Evolutionary conservation across 768 basidiomycete species (phyloP).

Genomic region (Trametes villosa): DNA sequence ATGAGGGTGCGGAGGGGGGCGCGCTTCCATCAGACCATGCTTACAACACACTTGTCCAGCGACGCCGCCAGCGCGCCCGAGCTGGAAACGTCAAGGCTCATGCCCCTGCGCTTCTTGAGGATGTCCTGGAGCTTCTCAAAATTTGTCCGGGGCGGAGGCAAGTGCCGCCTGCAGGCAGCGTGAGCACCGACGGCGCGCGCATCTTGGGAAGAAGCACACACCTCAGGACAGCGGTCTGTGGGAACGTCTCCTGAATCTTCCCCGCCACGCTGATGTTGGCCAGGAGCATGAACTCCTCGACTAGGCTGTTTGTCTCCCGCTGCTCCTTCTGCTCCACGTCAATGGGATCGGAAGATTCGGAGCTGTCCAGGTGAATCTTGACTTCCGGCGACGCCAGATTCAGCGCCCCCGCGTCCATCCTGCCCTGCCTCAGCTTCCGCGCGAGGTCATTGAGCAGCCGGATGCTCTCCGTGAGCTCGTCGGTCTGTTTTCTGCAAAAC

Average conservation of each 20-base stretch:
- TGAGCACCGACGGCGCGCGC: conserved; percentile 1
- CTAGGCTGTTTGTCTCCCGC: conserved; percentile 92
- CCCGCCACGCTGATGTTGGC: conserved; percentile 94
- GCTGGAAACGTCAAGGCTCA: conserved; percentile 86
- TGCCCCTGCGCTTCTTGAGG: conserved; percentile 78
- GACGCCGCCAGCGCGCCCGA: conserved; percentile 90
- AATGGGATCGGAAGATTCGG: conserved; percentile 93
- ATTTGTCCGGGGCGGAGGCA: conserved; percentile 89
- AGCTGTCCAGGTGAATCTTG: conserved; percentile 92
- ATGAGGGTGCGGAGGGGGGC: conserved; percentile 9
- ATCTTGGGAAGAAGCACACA: conserved; percentile 34
- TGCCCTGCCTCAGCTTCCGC: conserved; percentile 76
- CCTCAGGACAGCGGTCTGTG: conserved; percentile 93
- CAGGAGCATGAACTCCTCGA: conserved; percentile 99
- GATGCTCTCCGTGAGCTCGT: conserved; percentile 83
- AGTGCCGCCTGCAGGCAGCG: conserved; percentile 65
- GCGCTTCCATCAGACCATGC: conserved; percentile 32
- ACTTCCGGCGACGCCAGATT: conserved; percentile 98
- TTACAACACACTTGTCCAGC: conserved; percentile 83
- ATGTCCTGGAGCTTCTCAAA: conserved; percentile 97
- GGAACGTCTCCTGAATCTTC: conserved; percentile 93
- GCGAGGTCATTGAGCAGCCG: conserved; percentile 89
- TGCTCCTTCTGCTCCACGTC: conserved; percentile 96
- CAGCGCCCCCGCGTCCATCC: conserved; percentile 96
- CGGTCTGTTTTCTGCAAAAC: conserved; percentile 63